Base-by-base conservation (phyloP, 1,284 basidiomycete species). In the Cryptococcus wingfieldii region DNA sequence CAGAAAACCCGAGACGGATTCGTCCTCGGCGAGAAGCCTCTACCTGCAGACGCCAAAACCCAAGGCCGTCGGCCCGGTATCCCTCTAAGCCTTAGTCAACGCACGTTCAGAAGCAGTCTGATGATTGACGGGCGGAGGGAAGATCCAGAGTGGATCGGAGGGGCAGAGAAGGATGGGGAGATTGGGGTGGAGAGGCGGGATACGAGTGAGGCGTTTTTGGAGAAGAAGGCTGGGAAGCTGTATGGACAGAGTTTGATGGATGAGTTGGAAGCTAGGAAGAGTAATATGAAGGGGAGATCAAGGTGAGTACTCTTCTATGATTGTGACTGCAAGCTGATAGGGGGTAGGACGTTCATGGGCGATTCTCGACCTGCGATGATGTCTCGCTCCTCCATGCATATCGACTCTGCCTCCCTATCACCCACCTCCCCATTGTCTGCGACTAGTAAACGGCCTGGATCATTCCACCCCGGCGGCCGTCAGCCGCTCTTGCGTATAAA, bases 291-390 rank as follows among this genome's bases (percentile, higher is more conserved):
- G 54, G 64, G 62, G 46, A 74, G 70, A 58, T 64, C 72, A 58
- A 62, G 72, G 71, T 70, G 47, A 55, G 65, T 37, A 19, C 28
- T 42, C 18, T 31, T 3, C 14, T 1, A n/a, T 18, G 6, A 12
- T 53, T 28, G n/a, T 2, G 50, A 43, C 14, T 14, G 3, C 19
- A 25, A 7, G 41, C 42, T 41, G 39, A 25, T 14, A 7, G 13
- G n/a, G 34, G 23, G 6, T 37, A 70, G 74, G 37, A 63, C 67
- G 8, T 77, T 77, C 57, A 64, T 65, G 5, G 76, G 76, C n/a
- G 76, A 77, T 52, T 62, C 68, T 37, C 56, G 76, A 27, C 76
- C 76, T 2, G 66, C 68, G 0, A 77, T 77, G 76, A 76, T 77
- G 74, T 63, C 70, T 10, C 65, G 74, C 7, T 50, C 52, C 7